Evolutionary conservation across 768 basidiomycete species (phyloP), one percentile per base, ranked within the genome.

Genomic region (Suillus hirtellus): DNA sequence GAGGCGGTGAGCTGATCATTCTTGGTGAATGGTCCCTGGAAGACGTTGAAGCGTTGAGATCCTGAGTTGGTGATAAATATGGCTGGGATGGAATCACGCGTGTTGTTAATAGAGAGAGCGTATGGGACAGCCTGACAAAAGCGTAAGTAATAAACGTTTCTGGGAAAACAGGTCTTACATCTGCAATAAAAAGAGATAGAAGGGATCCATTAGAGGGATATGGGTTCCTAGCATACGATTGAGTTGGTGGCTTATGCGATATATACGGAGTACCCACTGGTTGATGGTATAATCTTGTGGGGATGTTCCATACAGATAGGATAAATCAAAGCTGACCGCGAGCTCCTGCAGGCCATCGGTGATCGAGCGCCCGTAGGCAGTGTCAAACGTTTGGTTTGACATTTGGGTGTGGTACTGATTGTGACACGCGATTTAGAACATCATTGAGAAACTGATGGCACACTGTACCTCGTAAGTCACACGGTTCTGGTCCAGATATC

Each of bases 401-500:
- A 65, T 75, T 12, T 77, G 73, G 0, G 91, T 84, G 69, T 95
- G 93, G 73, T 83, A 95, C 84, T 90, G 64, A 49, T 66, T 71
- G 63, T 37, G 46, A 17, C 40, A 12, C 27, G 3, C 7, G 47
- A 8, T 9, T 40, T 50, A 24, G 19, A 19, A 42, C 34, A 5
- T 11, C 2, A 52, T 46, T 10, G 53, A 34, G 14, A 10, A 38
- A 55, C 12, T 8, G 31, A 38, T 21, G 4, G 9, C 21, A 9
- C 7, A 27, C n/a, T 17, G n/a, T 68, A 89, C 85, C 76, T 93
- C 84, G 62, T 86, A 92, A 12, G 88, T 89, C 35, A 89, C 84
- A 31, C 89, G 85, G 71, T 94, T 94, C 49, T 89, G 84, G 68
- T 94, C 92, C 17, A 95, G 77, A 71, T 95, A 94, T 35, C 92